phyloP scores from a whole-genome alignment of 2,329 filamentous ascomycete species.

The Sclerotinia borealis region DNA sequence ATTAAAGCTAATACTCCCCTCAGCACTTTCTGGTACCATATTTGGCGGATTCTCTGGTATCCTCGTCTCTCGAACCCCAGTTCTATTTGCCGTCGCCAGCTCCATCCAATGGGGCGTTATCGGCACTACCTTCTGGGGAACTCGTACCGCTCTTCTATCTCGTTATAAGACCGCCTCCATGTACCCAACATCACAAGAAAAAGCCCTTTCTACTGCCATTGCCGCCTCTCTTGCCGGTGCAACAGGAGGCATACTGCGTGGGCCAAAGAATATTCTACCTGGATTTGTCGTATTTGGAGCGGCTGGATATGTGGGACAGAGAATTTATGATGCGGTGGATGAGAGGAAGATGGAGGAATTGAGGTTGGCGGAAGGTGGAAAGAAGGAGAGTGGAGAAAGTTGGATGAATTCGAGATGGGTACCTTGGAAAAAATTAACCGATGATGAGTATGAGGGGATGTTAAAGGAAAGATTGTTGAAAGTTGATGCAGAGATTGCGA shows the following conservation, averaged over 20 bases:
- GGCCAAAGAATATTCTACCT: constrained; percentile 49
- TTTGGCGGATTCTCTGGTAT: constrained; percentile 67
- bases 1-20: not conserved
- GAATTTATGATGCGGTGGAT: constrained; percentile 47
- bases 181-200: constrained; percentile 48
- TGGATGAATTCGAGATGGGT: constrained; percentile 60
- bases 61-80: constrained; percentile 58
- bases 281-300: constrained; percentile 53
- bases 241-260: constrained; percentile 54
- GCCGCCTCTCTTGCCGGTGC: constrained; percentile 65
- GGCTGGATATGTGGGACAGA: constrained; percentile 52
- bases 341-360: constrained; percentile 25
- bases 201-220: constrained; percentile 59
- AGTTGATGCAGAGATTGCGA: constrained; percentile 69
- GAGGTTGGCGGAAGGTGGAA: constrained; percentile 28
- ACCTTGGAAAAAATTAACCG: constrained; percentile 62
- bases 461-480: constrained; percentile 64
- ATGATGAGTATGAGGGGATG: constrained; percentile 67
- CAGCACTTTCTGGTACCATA: constrained; percentile 46
- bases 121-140: constrained; percentile 68
- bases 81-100: constrained; percentile 64
- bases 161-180: constrained; percentile 34
- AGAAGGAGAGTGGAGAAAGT: constrained; percentile 28
- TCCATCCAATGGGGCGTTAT: constrained; percentile 78
- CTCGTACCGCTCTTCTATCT: constrained; percentile 39